phyloP scores from a whole-genome alignment of 2,329 filamentous ascomycete genomes.

The Fusarium sublunatum region DNA sequence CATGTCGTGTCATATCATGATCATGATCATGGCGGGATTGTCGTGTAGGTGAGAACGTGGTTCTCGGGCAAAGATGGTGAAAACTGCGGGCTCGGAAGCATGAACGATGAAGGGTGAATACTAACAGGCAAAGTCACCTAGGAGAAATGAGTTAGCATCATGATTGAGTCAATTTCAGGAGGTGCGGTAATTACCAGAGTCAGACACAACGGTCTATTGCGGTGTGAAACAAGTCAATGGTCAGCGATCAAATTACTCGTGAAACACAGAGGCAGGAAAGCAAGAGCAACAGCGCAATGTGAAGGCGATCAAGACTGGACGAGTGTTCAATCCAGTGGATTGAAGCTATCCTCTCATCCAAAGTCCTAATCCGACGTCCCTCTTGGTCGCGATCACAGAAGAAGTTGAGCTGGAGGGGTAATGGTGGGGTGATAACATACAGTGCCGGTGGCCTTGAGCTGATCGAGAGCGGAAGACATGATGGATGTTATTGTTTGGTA shows the following conservation, averaged over 20 bases:
- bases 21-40: constrained; percentile 25
- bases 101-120: constrained; percentile 45
- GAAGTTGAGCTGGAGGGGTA: constrained; percentile 48
- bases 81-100: constrained; percentile 14
- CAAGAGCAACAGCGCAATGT: constrained; percentile 1
- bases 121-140: constrained; percentile 83
- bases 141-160: constrained; percentile 49
- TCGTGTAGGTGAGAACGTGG: constrained; percentile 2
- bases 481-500: constrained; percentile 36
- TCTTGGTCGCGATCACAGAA: constrained; percentile 24
- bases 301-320: not conserved
- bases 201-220: constrained; percentile 87
- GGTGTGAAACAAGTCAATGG: constrained; percentile 30
- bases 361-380: constrained; percentile 14
- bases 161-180: constrained; percentile 10
- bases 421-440: constrained; percentile 73
- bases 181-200: constrained; percentile 78
- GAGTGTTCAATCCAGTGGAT: constrained; percentile 4
- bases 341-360: constrained; percentile 2
- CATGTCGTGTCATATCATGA: constrained; percentile 18
- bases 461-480: constrained; percentile 93
- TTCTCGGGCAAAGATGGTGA: constrained; percentile 6
- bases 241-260: constrained; percentile 38
- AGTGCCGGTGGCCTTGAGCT: constrained; percentile 96
- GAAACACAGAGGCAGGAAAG: not conserved